Percentiles rank a stretch among this genome's conserved stretches.
phyloP scores from a whole-genome alignment of 2,329 filamentous ascomycete species.

The Raffaelea ambrosiae region DNA sequence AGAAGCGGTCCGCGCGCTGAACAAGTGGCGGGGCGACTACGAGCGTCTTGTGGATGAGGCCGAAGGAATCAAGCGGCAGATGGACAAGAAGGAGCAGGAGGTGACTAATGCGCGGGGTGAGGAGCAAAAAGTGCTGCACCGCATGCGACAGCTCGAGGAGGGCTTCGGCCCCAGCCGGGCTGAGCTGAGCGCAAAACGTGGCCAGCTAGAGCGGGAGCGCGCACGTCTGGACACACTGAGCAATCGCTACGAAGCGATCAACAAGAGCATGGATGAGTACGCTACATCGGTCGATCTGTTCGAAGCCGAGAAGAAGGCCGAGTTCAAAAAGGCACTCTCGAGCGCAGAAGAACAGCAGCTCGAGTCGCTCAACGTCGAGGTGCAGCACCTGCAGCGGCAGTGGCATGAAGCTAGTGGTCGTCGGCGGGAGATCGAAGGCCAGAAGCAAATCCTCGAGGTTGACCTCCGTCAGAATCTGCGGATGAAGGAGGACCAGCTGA shows the following conservation, averaged over 20 bases:
- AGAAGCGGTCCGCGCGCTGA: constrained; percentile 70
- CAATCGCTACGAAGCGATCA: constrained; percentile 57
- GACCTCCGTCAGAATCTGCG: constrained; percentile 84
- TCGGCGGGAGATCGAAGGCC: constrained; percentile 68
- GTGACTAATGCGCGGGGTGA: constrained; percentile 82
- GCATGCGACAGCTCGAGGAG: constrained; percentile 66
- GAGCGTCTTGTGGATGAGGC: constrained; percentile 59
- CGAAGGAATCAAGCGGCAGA: constrained; percentile 56
- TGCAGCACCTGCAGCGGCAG: constrained; percentile 67
- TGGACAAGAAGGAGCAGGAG: constrained; percentile 77
- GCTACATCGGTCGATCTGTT: constrained; percentile 67
- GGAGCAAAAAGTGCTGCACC: constrained; percentile 73
- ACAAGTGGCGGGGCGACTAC: constrained; percentile 65
- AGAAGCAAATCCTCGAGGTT: constrained; percentile 76
- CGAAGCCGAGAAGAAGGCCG: constrained; percentile 70
- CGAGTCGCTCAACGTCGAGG: constrained; percentile 57
- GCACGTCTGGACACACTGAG: constrained; percentile 65
- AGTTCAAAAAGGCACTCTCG: constrained; percentile 87
- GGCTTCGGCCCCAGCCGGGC: constrained; percentile 73
- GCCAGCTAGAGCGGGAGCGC: constrained; percentile 63
- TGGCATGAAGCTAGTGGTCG: constrained; percentile 66
- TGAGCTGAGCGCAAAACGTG: constrained; percentile 68
- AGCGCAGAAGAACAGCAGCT: constrained; percentile 75
- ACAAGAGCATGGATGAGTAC: constrained; percentile 66
- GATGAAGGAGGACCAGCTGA: constrained; percentile 79